Evolutionary conservation across 2,329 filamentous ascomycete genomes (phyloP).

Genomic region (Hymenoscyphus repandus): DNA sequence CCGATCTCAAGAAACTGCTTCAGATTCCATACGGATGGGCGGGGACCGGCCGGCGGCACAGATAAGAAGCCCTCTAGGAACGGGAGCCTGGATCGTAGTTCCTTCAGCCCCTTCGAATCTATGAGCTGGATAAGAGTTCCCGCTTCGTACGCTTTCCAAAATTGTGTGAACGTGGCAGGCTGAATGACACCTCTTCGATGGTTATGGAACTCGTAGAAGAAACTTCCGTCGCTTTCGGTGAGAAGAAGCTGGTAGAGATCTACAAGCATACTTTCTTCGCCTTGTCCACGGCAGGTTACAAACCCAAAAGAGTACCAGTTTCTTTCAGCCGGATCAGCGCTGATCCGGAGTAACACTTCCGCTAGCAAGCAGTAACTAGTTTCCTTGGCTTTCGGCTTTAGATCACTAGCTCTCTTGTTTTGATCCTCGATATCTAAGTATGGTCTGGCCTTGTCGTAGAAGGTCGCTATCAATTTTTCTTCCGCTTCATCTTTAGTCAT

Average conservation of each 20-base stretch:
- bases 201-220: no score
- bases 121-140: constrained; percentile 27
- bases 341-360: not conserved
- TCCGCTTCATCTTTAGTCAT: constrained; percentile 2
- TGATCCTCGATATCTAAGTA: constrained; percentile 2
- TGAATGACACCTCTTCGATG: no score
- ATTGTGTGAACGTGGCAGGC: constrained; percentile 22
- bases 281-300: not conserved
- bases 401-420: not conserved
- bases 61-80: constrained; percentile 7
- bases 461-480: constrained; percentile 17
- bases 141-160: constrained; percentile 28
- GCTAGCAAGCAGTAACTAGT: not conserved
- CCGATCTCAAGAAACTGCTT: constrained; percentile 27
- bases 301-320: constrained; percentile 8
- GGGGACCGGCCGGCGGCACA: not conserved
- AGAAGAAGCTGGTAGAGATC: constrained; percentile 1
- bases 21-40: constrained; percentile 27
- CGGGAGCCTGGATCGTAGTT: no score
- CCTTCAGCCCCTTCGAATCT: constrained; percentile 26
- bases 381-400: constrained; percentile 4
- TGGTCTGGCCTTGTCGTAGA: not conserved
- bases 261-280: not conserved
- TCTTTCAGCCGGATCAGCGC: constrained; percentile 4
- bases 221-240: no score